Percentiles rank a stretch among this genome's conserved stretches.
These are phyloP conservation scores for Lactarius sp. DNA, from an alignment of 768 basidiomycete species.

Conservation along the genomic window DNA sequence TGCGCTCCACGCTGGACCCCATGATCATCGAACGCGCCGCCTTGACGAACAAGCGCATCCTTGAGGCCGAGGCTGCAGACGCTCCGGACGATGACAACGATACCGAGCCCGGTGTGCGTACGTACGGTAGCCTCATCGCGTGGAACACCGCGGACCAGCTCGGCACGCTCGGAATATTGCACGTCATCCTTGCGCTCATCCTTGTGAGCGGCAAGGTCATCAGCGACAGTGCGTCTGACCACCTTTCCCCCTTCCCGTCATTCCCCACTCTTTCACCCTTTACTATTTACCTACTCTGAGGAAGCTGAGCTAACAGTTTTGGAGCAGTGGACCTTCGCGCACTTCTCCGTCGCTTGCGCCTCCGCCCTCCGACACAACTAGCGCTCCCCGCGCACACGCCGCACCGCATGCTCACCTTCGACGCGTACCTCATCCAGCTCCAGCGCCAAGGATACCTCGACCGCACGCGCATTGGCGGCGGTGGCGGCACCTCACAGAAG, in stretches of 20 bases:
- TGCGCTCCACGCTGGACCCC: slow-evolving; percentile 68
- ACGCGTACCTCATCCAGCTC: no score
- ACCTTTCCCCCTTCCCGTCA: background rate
- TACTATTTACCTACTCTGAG: background rate
- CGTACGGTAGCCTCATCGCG: slow-evolving; percentile 65
- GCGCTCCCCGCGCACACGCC: no score
- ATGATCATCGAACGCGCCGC: slow-evolving; percentile 58
- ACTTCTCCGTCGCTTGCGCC: no score
- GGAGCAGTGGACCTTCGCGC: no score
- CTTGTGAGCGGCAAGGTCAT: slow-evolving; percentile 75
- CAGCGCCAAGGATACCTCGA: slow-evolving; percentile 77
- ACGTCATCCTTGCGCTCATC: slow-evolving; percentile 77
- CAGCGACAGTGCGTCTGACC: slow-evolving; percentile 57
- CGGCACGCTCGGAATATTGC: slow-evolving; percentile 65
- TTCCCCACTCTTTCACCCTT: background rate
- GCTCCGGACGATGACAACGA: slow-evolving; percentile 50
- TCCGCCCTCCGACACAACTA: no score
- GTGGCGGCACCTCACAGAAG: slow-evolving; percentile 38
- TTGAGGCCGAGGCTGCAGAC: no score
- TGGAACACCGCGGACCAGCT: slow-evolving; percentile 69
- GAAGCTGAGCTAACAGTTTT: background rate
- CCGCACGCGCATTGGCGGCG: slow-evolving; percentile 44
- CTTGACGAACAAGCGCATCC: slow-evolving; percentile 41
- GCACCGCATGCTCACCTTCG: no score
- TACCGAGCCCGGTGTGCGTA: slow-evolving; percentile 40